Percentiles rank a stretch among this genome's conserved stretches.
Evolutionary conservation across 169 alveolate genomes (phyloP).

Genomic region (Cryptosporidium felis): DNA sequence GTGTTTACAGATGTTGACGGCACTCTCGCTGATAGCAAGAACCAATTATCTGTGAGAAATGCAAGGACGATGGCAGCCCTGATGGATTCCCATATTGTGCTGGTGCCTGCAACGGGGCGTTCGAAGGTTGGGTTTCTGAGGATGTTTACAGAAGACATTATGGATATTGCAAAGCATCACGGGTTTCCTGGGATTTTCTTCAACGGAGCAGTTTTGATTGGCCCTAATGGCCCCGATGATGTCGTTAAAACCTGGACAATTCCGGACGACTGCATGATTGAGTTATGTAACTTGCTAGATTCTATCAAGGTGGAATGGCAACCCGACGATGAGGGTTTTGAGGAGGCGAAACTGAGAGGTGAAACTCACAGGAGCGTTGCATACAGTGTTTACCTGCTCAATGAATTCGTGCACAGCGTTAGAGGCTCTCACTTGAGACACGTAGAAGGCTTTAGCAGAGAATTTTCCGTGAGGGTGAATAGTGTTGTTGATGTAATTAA

Average conservation of each 20-base stretch:
- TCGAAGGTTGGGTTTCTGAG: conserved; percentile 51
- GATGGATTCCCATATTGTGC: conserved; percentile 35
- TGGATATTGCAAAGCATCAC: conserved; percentile 62
- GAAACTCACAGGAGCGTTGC: conserved; percentile 46
- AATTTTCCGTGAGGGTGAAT: conserved; percentile 39
- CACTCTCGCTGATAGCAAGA: conserved; percentile 37
- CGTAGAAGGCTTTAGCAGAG: conserved; percentile 59
- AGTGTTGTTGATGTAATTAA: conserved; percentile 45
- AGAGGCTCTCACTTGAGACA: conserved; percentile 14
- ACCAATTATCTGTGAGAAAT: conserved; percentile 31
- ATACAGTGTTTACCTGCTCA: conserved; percentile 50
- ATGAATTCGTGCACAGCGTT: conserved; percentile 41
- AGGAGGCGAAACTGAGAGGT: conserved; percentile 43
- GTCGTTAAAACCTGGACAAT: conserved; percentile 51
- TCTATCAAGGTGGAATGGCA: conserved; percentile 66
- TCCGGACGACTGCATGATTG: conserved; percentile 38
- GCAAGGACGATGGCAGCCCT: conserved; percentile 44
- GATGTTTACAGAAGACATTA: conserved; percentile 51
- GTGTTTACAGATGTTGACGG: conserved; percentile 70
- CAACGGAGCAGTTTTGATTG: conserved; percentile 60
- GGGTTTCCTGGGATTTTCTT: conserved; percentile 67
- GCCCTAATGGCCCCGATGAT: conserved; percentile 64
- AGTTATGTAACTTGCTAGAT: conserved; percentile 43
- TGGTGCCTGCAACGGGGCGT: conserved; percentile 69
- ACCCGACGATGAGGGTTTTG: conserved; percentile 60